phyloP scores from a whole-genome alignment of 2,329 filamentous ascomycete species.

The Periconia digitata region DNA sequence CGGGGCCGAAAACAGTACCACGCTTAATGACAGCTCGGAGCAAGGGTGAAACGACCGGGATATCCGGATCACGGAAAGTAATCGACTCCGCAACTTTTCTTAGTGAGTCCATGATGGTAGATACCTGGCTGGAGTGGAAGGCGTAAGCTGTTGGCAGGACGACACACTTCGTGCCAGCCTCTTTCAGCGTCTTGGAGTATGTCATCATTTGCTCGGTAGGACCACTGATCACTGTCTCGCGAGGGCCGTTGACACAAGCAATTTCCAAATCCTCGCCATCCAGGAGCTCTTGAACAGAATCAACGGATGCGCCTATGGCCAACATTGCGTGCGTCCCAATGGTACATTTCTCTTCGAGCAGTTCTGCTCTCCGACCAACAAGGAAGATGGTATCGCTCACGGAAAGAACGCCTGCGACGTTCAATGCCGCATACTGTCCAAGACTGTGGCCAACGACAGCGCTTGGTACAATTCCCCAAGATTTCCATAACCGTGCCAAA shows the following conservation, averaged over 20 bases:
- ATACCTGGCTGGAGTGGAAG: conserved; percentile 67
- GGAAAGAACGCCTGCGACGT: conserved; percentile 39
- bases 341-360: conserved; percentile 26
- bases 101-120: conserved; percentile 63
- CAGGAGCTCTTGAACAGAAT: neutral
- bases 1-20: conserved; percentile 58
- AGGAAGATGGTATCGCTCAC: conserved; percentile 37
- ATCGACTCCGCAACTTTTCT: conserved; percentile 57
- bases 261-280: neutral
- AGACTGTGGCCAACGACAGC: conserved; percentile 33
- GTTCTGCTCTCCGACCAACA: conserved; percentile 35
- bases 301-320: conserved; percentile 8
- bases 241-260: conserved; percentile 10
- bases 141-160: conserved; percentile 51
- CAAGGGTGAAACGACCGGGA: conserved; percentile 70
- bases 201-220: neutral
- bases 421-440: conserved; percentile 45
- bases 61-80: conserved; percentile 58
- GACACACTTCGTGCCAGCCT: neutral
- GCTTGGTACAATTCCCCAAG: conserved; percentile 14
- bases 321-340: conserved; percentile 37
- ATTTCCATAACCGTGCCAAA: conserved; percentile 13
- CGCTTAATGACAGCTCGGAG: conserved; percentile 62
- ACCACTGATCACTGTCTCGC: neutral
- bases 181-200: neutral